A percentile compares a stretch with the other conserved stretches of the same genome.
Evolutionary conservation across 1,139 yeast genomes (phyloP).

Genomic region (Lodderomyces orthopsilosis): DNA sequence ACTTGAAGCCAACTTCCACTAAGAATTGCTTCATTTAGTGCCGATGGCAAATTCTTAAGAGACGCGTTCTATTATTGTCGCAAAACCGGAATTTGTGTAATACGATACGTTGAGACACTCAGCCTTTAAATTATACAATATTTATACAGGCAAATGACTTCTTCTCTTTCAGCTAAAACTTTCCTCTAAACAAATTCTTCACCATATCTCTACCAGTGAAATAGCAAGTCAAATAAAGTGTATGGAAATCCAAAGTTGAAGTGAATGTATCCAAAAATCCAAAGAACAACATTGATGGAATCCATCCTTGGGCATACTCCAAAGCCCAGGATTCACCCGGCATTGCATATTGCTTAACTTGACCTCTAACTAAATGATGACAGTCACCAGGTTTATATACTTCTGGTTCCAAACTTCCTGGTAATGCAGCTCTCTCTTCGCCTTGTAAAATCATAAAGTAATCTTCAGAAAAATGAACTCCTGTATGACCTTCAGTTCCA

Average conservation of each 20-base stretch:
- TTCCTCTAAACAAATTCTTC: slow-evolving; percentile 62
- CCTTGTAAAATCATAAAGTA: slow-evolving; percentile 88
- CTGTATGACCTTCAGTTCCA: slow-evolving; percentile 95
- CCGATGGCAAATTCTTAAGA: background rate
- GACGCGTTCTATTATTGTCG: background rate
- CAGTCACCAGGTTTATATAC: slow-evolving; percentile 79
- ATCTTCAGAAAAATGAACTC: slow-evolving; percentile 94
- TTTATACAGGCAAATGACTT: background rate
- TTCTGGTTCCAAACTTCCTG: slow-evolving; percentile 59
- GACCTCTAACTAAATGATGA: slow-evolving; percentile 72
- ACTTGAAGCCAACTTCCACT: no score
- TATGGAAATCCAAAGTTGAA: slow-evolving; percentile 76
- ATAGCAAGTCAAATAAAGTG: slow-evolving; percentile 64
- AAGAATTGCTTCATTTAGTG: no score
- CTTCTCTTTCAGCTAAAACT: slow-evolving; percentile 40
- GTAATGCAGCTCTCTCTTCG: slow-evolving; percentile 66
- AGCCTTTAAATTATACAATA: background rate
- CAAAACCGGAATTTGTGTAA: background rate
- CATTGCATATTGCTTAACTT: slow-evolving; percentile 81
- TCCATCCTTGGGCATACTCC: slow-evolving; percentile 98
- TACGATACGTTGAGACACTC: background rate
- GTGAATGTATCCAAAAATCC: slow-evolving; percentile 80
- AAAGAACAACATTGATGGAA: slow-evolving; percentile 95
- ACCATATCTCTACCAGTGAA: slow-evolving; percentile 78
- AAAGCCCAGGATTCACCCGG: slow-evolving; percentile 78